Percentiles rank a stretch among this genome's conserved stretches.
These are phyloP conservation scores for Suhomyces terraborum DNA, from an alignment of 1,139 yeast genomes.

Conservation along the genomic window DNA sequence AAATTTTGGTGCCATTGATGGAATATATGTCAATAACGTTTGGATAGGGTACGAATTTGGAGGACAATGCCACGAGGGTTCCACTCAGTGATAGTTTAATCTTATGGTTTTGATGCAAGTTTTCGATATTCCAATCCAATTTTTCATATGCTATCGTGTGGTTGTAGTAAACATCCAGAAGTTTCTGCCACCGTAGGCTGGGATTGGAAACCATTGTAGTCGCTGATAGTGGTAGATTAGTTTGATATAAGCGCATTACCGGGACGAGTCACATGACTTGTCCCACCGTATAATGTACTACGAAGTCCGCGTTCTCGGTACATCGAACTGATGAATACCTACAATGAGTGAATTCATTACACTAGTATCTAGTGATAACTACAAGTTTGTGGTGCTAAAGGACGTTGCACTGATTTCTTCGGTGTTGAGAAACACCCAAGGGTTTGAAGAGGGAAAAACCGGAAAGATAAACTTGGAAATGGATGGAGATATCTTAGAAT, in stretches of 20 bases:
- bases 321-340: not conserved
- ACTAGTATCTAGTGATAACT: slow-evolving; percentile 74
- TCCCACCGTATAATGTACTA: too few relatives aligned
- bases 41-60: slow-evolving; percentile 36
- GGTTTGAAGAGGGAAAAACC: slow-evolving; percentile 55
- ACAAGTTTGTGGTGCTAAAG: slow-evolving; percentile 60
- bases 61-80: slow-evolving; percentile 41
- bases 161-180: slow-evolving; percentile 62
- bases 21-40: slow-evolving; percentile 52
- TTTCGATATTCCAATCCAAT: slow-evolving; percentile 39
- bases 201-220: slow-evolving; percentile 35
- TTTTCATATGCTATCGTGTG: slow-evolving; percentile 46
- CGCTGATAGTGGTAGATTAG: not conserved
- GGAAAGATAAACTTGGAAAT: slow-evolving; percentile 59
- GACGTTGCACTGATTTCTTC: slow-evolving; percentile 87
- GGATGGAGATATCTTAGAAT: slow-evolving; percentile 72
- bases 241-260: too few relatives aligned
- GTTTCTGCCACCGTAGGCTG: slow-evolving; percentile 61
- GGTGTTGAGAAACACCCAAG: slow-evolving; percentile 70
- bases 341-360: slow-evolving; percentile 48
- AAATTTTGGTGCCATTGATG: slow-evolving; percentile 52
- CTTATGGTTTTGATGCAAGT: slow-evolving; percentile 30
- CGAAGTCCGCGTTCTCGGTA: too few relatives aligned
- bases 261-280: too few relatives aligned
- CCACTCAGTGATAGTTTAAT: slow-evolving; percentile 33